Evolutionary conservation across 2,329 filamentous ascomycete species (phyloP).

Genomic region (Diplocarpon mali): DNA sequence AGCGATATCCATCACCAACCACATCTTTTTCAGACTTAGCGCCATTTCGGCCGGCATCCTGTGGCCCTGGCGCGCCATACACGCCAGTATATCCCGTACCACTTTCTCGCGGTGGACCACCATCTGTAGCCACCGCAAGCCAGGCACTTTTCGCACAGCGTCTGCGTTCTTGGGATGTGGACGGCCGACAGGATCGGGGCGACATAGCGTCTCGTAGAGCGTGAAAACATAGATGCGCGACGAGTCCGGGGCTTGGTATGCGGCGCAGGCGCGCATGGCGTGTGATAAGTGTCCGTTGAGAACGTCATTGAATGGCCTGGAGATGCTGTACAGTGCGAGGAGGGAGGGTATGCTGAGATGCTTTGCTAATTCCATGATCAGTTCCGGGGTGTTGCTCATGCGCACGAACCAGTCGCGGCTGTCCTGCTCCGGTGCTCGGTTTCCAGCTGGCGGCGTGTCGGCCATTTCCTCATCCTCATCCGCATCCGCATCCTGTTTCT

Average conservation of each 20-base stretch:
- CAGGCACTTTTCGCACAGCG: constrained; percentile 43
- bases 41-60: constrained; percentile 39
- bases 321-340: background rate
- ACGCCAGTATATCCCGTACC: constrained; percentile 50
- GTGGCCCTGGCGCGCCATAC: constrained; percentile 47
- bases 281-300: constrained; percentile 49
- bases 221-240: constrained; percentile 48
- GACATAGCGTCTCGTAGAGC: constrained; percentile 45
- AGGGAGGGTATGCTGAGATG: background rate
- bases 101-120: constrained; percentile 45
- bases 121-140: constrained; percentile 58
- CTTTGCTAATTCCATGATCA: background rate
- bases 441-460: too few species aligned
- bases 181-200: constrained; percentile 46
- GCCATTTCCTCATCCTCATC: background rate
- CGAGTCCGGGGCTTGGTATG: constrained; percentile 42
- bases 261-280: constrained; percentile 45
- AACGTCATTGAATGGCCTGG: background rate
- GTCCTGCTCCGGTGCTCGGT: background rate
- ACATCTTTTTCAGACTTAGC: constrained; percentile 50
- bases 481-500: background rate
- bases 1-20: constrained; percentile 60
- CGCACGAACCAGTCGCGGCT: constrained; percentile 2
- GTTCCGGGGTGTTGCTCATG: background rate
- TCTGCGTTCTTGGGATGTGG: constrained; percentile 22